These are phyloP conservation scores for Leccinum ochraceum DNA, from an alignment of 768 basidiomycete genomes.

Conservation along the genomic window DNA sequence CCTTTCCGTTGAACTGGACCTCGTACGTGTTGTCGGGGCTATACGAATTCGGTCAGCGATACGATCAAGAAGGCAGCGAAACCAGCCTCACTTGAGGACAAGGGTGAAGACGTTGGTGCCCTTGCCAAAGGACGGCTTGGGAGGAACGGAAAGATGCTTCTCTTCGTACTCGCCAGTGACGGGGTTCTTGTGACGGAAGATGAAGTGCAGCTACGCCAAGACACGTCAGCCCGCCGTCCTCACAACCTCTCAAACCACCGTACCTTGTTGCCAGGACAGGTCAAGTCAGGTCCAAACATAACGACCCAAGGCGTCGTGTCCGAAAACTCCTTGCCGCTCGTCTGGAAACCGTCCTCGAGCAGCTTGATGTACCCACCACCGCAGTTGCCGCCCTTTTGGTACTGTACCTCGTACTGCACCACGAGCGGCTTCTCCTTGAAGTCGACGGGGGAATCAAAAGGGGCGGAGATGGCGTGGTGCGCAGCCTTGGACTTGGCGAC, in stretches of 20 bases:
- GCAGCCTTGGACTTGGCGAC: slow-evolving; percentile 97
- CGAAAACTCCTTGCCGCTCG: slow-evolving; percentile 88
- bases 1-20: slow-evolving; percentile 86
- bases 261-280: slow-evolving; percentile 90
- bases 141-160: slow-evolving; percentile 88
- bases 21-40: slow-evolving; percentile 95
- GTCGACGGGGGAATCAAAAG: slow-evolving; percentile 76
- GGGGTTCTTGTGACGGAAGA: slow-evolving; percentile 97
- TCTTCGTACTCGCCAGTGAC: slow-evolving; percentile 92
- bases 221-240: slow-evolving; percentile 3
- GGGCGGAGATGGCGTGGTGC: slow-evolving; percentile 97
- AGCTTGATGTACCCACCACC: slow-evolving; percentile 99
- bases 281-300: slow-evolving; percentile 98
- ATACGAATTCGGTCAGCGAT: slow-evolving; percentile 3
- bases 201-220: slow-evolving; percentile 82
- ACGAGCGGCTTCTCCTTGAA: slow-evolving; percentile 86
- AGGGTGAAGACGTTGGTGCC: slow-evolving; percentile 94
- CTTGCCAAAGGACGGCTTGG: slow-evolving; percentile 86
- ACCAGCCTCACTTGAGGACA: slow-evolving; percentile 71
- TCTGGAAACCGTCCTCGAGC: slow-evolving; percentile 92
- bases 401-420: slow-evolving; percentile 98
- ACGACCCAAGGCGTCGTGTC: slow-evolving; percentile 93
- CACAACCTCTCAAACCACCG: slow-evolving; percentile 1
- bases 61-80: background rate
- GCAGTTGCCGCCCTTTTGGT: slow-evolving; percentile 98